These are phyloP conservation scores for Crithidia thermophila DNA, from an alignment of 208 protist genomes.

Conservation along the genomic window DNA sequence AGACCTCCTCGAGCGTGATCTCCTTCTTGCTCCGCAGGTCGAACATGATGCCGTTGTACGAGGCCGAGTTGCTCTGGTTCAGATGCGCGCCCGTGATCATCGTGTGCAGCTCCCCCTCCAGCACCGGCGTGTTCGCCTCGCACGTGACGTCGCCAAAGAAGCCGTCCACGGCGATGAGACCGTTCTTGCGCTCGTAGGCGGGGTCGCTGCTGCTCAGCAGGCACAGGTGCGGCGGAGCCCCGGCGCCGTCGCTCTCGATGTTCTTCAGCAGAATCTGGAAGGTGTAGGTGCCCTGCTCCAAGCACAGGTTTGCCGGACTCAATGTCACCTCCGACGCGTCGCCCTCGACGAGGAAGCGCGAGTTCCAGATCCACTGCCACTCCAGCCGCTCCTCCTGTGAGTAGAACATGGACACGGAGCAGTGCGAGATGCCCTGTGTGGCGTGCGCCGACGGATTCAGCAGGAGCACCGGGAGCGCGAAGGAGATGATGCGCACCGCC, in stretches of 20 bases:
- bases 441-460: slow-evolving; percentile 18
- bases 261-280: slow-evolving; percentile 42
- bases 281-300: slow-evolving; percentile 39
- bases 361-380: slow-evolving; percentile 65
- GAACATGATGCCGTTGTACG: slow-evolving; percentile 94
- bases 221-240: slow-evolving; percentile 25
- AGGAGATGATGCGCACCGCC: slow-evolving; percentile 28
- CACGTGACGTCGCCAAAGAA: slow-evolving; percentile 60
- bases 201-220: slow-evolving; percentile 30
- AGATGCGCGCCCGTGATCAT: slow-evolving; percentile 74
- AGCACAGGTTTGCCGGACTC: slow-evolving; percentile 20
- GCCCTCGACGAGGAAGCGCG: slow-evolving; percentile 44
- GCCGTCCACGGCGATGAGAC: slow-evolving; percentile 45
- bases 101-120: slow-evolving; percentile 57
- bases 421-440: slow-evolving; percentile 34
- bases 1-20: slow-evolving; percentile 88
- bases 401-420: slow-evolving; percentile 37
- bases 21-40: slow-evolving; percentile 81
- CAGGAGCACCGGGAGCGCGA: slow-evolving; percentile 29
- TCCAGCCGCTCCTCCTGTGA: slow-evolving; percentile 11
- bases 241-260: slow-evolving; percentile 34
- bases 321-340: slow-evolving; percentile 40
- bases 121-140: slow-evolving; percentile 43
- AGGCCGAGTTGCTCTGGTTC: slow-evolving; percentile 80
- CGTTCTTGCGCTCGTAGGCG: slow-evolving; percentile 42